Evolutionary conservation across 1,284 basidiomycete genomes (phyloP).

Genomic region (Wallemia hederae): DNA sequence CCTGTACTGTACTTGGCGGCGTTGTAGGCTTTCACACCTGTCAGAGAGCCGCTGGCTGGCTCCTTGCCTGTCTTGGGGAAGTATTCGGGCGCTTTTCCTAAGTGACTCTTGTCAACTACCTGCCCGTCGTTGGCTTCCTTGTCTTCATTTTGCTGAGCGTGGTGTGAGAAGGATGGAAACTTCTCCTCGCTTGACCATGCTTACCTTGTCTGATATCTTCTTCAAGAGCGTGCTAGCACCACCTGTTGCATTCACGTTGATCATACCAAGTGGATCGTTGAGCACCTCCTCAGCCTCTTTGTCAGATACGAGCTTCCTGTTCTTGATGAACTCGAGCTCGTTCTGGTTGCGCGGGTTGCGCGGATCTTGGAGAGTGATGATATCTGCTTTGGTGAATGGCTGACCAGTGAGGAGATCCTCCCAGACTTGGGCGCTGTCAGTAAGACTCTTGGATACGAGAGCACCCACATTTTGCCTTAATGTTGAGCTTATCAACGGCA

Average conservation of each 20-base stretch:
- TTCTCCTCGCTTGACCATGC: not conserved
- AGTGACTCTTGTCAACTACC: slow-evolving; percentile 1
- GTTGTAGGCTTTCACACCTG: slow-evolving; percentile 32
- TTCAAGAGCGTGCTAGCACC: slow-evolving; percentile 10
- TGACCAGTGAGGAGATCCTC: slow-evolving; percentile 61
- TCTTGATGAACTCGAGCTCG: slow-evolving; percentile 14
- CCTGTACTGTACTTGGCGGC: slow-evolving; percentile 69
- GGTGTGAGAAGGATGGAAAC: not conserved
- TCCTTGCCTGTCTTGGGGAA: slow-evolving; percentile 3
- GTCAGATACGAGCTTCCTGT: slow-evolving; percentile 9
- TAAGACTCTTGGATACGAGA: not conserved
- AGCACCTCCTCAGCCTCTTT: slow-evolving; percentile 9
- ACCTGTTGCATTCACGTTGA: slow-evolving; percentile 14
- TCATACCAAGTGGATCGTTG: slow-evolving; percentile 9
- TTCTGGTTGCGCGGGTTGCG: slow-evolving; percentile 12
- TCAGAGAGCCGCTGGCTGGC: slow-evolving; percentile 1
- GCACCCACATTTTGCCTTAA: slow-evolving; percentile 32
- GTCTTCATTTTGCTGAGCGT: not conserved
- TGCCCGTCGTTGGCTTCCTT: slow-evolving; percentile 1
- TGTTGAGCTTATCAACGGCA: slow-evolving; percentile 27
- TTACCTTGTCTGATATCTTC: slow-evolving; percentile 5
- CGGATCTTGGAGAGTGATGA: slow-evolving; percentile 14
- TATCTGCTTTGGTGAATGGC: slow-evolving; percentile 11
- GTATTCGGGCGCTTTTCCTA: slow-evolving; percentile 5
- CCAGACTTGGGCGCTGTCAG: slow-evolving; percentile 16